These are phyloP conservation scores for Flaveria ramosissima DNA, from an alignment of 129 eudicot genomes.

Conservation along the genomic window DNA sequence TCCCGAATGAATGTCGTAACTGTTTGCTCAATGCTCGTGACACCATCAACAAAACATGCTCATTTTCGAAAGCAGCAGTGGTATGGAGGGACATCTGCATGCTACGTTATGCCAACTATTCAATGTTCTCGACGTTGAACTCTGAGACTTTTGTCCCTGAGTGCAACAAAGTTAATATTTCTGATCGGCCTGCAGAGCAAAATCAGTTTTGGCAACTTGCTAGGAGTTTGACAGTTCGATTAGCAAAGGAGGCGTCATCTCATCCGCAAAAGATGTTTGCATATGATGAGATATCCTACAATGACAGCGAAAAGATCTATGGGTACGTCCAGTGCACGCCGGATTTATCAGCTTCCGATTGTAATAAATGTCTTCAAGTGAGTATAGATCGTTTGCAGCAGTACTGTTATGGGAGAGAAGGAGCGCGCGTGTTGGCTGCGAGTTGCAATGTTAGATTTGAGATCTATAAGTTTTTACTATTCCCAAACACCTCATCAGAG, in stretches of 20 bases:
- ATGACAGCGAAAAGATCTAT: background rate
- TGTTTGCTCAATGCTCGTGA: constrained; percentile 20
- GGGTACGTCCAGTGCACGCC: constrained; percentile 30
- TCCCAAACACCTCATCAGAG: background rate
- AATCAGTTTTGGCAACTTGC: constrained; percentile 7
- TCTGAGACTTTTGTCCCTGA: background rate
- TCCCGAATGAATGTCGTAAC: constrained; percentile 28
- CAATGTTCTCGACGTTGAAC: background rate
- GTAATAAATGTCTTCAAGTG: constrained; percentile 10
- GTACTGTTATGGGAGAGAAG: constrained; percentile 1
- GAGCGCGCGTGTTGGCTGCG: constrained; percentile 31
- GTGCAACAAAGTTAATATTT: constrained; percentile 20
- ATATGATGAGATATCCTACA: background rate
- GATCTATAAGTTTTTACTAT: constrained; percentile 7
- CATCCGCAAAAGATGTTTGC: background rate
- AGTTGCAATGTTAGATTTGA: constrained; percentile 36
- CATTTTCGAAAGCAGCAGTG: constrained; percentile 18
- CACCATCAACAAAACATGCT: constrained; percentile 9
- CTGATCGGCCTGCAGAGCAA: background rate
- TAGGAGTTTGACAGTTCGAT: background rate
- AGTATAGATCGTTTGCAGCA: constrained; percentile 12
- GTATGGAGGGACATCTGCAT: constrained; percentile 27
- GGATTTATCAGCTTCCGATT: constrained; percentile 18
- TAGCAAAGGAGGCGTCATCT: background rate
- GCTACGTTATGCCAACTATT: constrained; percentile 24